Evolutionary conservation across 2,329 filamentous ascomycete species (phyloP).

Genomic region (Zopfia rhizophila): DNA sequence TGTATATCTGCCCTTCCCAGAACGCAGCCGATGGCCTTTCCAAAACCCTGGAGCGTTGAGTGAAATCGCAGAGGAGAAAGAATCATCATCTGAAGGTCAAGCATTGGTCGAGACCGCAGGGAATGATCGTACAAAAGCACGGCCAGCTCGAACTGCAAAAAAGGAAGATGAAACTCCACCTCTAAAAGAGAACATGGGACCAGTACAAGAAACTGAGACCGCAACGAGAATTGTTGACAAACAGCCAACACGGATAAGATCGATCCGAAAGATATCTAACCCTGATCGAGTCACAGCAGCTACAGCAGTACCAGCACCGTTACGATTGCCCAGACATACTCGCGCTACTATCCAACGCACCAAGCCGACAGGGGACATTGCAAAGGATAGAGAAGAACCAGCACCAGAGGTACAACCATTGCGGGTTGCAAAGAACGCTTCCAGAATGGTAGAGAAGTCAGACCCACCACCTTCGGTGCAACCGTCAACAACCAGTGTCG

Average conservation of each 20-base stretch:
- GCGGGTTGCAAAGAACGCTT: conserved; percentile 30
- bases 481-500: conserved; percentile 29
- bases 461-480: conserved; percentile 25
- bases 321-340: conserved; percentile 41
- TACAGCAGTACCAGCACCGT: conserved; percentile 31
- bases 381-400: conserved; percentile 35
- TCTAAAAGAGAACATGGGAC: conserved; percentile 51
- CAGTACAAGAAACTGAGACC: conserved; percentile 38
- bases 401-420: conserved; percentile 38
- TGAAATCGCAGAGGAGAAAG: conserved; percentile 54
- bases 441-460: conserved; percentile 31
- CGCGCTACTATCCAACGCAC: conserved; percentile 39
- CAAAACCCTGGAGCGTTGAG: conserved; percentile 43
- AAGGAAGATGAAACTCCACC: conserved; percentile 38
- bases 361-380: conserved; percentile 33
- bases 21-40: conserved; percentile 50
- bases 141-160: conserved; percentile 31
- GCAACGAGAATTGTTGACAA: conserved; percentile 45
- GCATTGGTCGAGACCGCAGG: conserved; percentile 58
- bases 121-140: conserved; percentile 52
- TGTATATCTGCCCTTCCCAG: conserved; percentile 60
- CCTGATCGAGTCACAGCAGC: conserved; percentile 43
- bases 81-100: conserved; percentile 50
- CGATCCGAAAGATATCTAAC: conserved; percentile 49
- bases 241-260: conserved; percentile 47